phyloP scores from a whole-genome alignment of 805 yeast species.

The Saccharomyces kudriavzevii region DNA sequence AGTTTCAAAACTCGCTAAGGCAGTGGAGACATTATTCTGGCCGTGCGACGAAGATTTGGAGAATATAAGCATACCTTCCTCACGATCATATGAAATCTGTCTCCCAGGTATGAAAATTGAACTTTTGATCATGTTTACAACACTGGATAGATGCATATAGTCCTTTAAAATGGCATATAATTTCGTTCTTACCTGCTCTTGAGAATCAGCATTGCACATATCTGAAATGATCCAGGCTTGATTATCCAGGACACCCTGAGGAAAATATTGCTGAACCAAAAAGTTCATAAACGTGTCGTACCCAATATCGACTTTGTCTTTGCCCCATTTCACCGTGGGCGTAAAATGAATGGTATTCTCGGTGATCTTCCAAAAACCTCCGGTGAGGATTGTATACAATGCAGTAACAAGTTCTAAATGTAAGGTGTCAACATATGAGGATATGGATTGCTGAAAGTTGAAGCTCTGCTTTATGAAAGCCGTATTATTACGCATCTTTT shows the following conservation, averaged over 20 bases:
- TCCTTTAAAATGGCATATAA: slow-evolving; percentile 12
- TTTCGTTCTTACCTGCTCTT: slow-evolving; percentile 14
- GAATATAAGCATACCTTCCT: slow-evolving; percentile 1
- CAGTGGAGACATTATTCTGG: neutral
- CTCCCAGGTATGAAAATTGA: slow-evolving; percentile 12
- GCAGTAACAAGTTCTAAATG: slow-evolving; percentile 18
- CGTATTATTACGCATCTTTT: slow-evolving; percentile 13
- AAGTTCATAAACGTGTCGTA: slow-evolving; percentile 14
- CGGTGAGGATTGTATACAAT: slow-evolving; percentile 11
- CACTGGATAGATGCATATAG: slow-evolving; percentile 9
- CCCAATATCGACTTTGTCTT: slow-evolving; percentile 11
- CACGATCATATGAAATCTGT: slow-evolving; percentile 4
- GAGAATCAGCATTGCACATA: slow-evolving; percentile 17
- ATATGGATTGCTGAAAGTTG: slow-evolving; percentile 24
- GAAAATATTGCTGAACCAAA: slow-evolving; percentile 12
- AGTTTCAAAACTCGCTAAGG: slow-evolving; percentile 6
- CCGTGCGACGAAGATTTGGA: neutral
- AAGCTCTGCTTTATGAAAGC: slow-evolving; percentile 15
- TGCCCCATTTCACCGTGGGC: slow-evolving; percentile 4
- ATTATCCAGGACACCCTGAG: slow-evolving; percentile 13
- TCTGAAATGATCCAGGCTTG: slow-evolving; percentile 21
- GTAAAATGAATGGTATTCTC: slow-evolving; percentile 10
- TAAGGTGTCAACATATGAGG: slow-evolving; percentile 19
- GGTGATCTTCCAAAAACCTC: slow-evolving; percentile 21
- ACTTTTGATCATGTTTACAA: slow-evolving; percentile 11